Conservation (phyloP, 495 filamentous ascomycete species). For the Extremus antarcticus region DNA sequence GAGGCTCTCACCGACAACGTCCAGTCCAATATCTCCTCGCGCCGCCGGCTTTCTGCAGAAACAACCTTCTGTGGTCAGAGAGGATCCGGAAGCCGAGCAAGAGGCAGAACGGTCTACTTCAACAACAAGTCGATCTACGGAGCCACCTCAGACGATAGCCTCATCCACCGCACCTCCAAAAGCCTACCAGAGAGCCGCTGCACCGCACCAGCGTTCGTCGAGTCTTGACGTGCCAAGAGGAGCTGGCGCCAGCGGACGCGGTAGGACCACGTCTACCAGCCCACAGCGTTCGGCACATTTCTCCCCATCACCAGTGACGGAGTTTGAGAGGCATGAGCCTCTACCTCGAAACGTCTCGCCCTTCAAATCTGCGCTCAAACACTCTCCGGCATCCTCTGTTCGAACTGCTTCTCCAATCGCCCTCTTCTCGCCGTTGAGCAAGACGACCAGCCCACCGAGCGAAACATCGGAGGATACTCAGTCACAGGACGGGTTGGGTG, state of each 20-base stretch:
- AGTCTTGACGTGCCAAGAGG: slow-evolving; percentile 14
- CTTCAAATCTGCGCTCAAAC: slow-evolving; percentile 76
- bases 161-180: slow-evolving; percentile 2
- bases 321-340: slow-evolving; percentile 54
- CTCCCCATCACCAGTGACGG: slow-evolving; percentile 45
- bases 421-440: slow-evolving; percentile 10
- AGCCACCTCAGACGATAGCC: neutral
- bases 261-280: slow-evolving; percentile 28
- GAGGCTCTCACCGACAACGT: neutral
- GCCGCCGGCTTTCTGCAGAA: slow-evolving; percentile 25
- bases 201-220: slow-evolving; percentile 9
- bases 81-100: slow-evolving; percentile 46
- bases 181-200: neutral
- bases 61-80: slow-evolving; percentile 52
- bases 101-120: slow-evolving; percentile 6
- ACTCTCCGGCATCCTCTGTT: slow-evolving; percentile 37
- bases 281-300: slow-evolving; percentile 67
- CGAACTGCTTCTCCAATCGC: slow-evolving; percentile 22
- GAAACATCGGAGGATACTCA: slow-evolving; percentile 50
- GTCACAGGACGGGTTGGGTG: slow-evolving; percentile 47
- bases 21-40: slow-evolving; percentile 10
- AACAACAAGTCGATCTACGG: slow-evolving; percentile 1
- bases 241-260: neutral
- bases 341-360: slow-evolving; percentile 73
- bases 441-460: slow-evolving; percentile 36